Percentiles rank a stretch among this genome's conserved stretches.
These are phyloP conservation scores for Babesia caballi DNA, from an alignment of 169 alveolate genomes.

Conservation along the genomic window DNA sequence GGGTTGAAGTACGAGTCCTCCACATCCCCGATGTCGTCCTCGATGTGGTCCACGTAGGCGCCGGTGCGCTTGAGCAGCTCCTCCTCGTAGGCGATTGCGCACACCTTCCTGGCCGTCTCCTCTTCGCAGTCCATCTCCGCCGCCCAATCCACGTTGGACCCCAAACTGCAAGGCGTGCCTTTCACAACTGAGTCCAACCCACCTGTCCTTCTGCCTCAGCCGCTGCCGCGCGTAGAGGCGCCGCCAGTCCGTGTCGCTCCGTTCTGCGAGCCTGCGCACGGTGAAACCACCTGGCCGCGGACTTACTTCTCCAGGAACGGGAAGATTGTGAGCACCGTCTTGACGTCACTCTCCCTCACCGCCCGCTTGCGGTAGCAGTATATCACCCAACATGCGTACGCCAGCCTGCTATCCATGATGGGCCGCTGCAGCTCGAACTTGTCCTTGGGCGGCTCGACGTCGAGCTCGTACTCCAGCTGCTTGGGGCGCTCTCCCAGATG, in stretches of 20 bases:
- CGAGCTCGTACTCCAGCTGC: slow-evolving; percentile 30
- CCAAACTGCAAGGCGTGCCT: slow-evolving; percentile 1
- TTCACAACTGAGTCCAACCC: background rate
- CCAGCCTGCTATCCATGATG: background rate
- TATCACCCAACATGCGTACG: slow-evolving; percentile 49
- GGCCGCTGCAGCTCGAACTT: background rate
- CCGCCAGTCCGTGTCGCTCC: slow-evolving; percentile 39
- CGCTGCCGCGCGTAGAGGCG: slow-evolving; percentile 35
- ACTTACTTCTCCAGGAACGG: slow-evolving; percentile 43
- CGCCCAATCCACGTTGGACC: slow-evolving; percentile 20
- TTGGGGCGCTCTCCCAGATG: slow-evolving; percentile 40
- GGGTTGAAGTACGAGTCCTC: slow-evolving; percentile 42
- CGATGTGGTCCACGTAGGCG: slow-evolving; percentile 31
- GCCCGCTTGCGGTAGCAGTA: slow-evolving; percentile 54
- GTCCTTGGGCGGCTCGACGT: background rate
- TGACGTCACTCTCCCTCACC: slow-evolving; percentile 1
- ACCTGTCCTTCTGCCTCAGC: slow-evolving; percentile 49
- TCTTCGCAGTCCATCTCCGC: slow-evolving; percentile 22
- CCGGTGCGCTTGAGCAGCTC: slow-evolving; percentile 45
- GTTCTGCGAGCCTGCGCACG: slow-evolving; percentile 18
- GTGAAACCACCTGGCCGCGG: background rate
- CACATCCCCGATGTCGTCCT: slow-evolving; percentile 51
- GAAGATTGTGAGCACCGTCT: slow-evolving; percentile 43
- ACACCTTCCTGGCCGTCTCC: slow-evolving; percentile 10
- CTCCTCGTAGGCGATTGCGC: slow-evolving; percentile 31